Evolutionary conservation across 805 yeast species (phyloP), one percentile per base, ranked within the genome.

Genomic region (Metahyphopichia silvanorum): DNA sequence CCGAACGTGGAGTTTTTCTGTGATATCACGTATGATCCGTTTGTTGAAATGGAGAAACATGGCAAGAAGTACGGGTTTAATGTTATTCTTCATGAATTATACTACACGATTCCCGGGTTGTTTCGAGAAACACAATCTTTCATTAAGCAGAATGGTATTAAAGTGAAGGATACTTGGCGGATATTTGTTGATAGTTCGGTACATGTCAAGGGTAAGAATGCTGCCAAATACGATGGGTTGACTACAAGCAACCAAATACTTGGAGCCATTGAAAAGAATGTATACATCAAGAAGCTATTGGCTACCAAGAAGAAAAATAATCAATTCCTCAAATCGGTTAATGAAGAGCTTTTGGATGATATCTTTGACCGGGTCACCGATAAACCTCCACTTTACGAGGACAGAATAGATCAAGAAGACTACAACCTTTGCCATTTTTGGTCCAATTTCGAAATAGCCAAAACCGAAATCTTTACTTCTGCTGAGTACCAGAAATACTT

Each of bases 401-500:
- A 86, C 46, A 64, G 75, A 37, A 76, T 80, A 53, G 77, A 80
- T 35, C 70, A 76, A 17, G 80, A 81, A 46, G 81, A 77, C 39
- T 88, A 79, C 57, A 86, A 83, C 50, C 44, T 84, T 42, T 83
- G 93, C 47, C 96, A 88, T 59, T 88, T 88, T 57, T 87, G 96
- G 96, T 77, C 93, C 20, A 88, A 87, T 61, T 88, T 88, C 49
- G 97, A 89, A 57, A 88, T 91, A 45, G 96, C 96, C 4, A 65
- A 85, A 33, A 74, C 88, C 2, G 88, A 82, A 45, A 55, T 89
- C 13, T 89, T 86, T 66, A 67, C 73, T 26, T 76, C 84, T 15
- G 70, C 74, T 4, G 54, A 69, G 14, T 93, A 91, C 57, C 69
- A 76, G 31, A 66, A 67, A 16, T 89, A 80, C 54, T 86, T 86